Percentiles rank a stretch among this genome's conserved stretches.
These are phyloP conservation scores for Diaporthe longicolla DNA, from an alignment of 2,329 filamentous ascomycete species.

Conservation along the genomic window DNA sequence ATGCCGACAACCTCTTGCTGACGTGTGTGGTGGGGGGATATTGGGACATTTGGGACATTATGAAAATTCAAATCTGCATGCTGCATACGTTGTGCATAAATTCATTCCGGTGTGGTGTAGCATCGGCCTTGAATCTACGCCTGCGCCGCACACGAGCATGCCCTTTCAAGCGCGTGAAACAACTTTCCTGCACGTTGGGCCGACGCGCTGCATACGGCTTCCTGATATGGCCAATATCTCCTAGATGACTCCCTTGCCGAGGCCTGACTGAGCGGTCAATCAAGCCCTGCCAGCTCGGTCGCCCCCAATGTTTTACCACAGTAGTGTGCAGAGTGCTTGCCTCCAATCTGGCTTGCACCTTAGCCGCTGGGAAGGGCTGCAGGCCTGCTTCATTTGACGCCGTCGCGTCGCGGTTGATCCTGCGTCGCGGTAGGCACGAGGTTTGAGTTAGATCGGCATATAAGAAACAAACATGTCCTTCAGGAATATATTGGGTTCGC, in stretches of 20 bases:
- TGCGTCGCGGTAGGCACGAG: slow-evolving; percentile 5
- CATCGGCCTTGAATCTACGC: slow-evolving; percentile 6
- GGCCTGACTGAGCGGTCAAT: slow-evolving; percentile 31
- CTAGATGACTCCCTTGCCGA: slow-evolving; percentile 3
- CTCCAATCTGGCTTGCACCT: slow-evolving; percentile 24
- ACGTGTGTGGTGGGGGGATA: background rate
- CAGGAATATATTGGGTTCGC: background rate
- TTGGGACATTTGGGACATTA: no score
- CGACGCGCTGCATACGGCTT: slow-evolving; percentile 25
- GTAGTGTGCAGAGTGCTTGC: background rate
- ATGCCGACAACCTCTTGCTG: background rate
- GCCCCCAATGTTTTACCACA: background rate
- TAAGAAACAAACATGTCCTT: background rate
- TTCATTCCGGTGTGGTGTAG: background rate
- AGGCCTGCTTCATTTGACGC: slow-evolving; percentile 10
- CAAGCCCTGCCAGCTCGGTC: slow-evolving; percentile 29
- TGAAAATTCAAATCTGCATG: slow-evolving; percentile 14
- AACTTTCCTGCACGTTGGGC: slow-evolving; percentile 36
- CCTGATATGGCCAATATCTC: slow-evolving; percentile 26
- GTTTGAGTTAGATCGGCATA: background rate
- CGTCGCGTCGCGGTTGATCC: slow-evolving; percentile 4
- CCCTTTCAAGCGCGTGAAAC: slow-evolving; percentile 26
- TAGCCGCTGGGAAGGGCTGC: slow-evolving; percentile 33
- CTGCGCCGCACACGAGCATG: slow-evolving; percentile 34
- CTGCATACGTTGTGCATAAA: background rate